Base-by-base conservation (phyloP, 768 basidiomycete species). In the Boletus subparvulus region DNA sequence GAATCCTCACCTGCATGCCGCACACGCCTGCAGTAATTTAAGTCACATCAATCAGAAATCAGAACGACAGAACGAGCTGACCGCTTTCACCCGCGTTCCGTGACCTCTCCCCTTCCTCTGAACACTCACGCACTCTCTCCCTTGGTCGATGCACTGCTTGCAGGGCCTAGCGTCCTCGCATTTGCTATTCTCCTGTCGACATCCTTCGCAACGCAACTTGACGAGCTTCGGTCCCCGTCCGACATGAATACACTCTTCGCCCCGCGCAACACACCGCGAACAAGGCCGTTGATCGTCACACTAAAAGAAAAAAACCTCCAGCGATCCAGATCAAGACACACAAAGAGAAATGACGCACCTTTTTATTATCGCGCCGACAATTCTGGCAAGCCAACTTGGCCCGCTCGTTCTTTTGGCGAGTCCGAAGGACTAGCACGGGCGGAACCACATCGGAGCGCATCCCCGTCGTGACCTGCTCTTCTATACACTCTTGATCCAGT, bases 261-360 rank as follows among this genome's bases (percentile, higher is more conserved):
- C 70, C 28, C 83, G 77, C 17, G 78, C 72, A 32, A 84, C 69
- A 62, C 85, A 87, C 36, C 84, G 80, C 56, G 78, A 74, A 66
- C 85, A 86, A 13, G 85, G 85, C 21, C 84, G 79, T 58, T 83
- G 78, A 61, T 85, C 78, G 47, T 86, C 83, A 61, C 85, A 86
- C 85, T 86, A 49, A 16, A 4, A 21, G 40, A 30, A 37, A 12
- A 19, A 47, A 35, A 14, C 21, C 42, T n/a, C 39, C 17, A 56
- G 4, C 47, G 30, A 48, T 32, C 56, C 36, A 21, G 47, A 47
- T 6, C 58, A 17, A 40, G 21, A 13, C 13, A 4, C 36, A 39
- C 37, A 19, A 35, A 28, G 26, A n/a, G 9, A 5, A 42, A 44
- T 42, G 32, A 50, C 65, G 6, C 51, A 79, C 85, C 82, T 86